Conservation (phyloP, 371 early-diverging fungal genomes). For the Actinomucor elegans region DNA sequence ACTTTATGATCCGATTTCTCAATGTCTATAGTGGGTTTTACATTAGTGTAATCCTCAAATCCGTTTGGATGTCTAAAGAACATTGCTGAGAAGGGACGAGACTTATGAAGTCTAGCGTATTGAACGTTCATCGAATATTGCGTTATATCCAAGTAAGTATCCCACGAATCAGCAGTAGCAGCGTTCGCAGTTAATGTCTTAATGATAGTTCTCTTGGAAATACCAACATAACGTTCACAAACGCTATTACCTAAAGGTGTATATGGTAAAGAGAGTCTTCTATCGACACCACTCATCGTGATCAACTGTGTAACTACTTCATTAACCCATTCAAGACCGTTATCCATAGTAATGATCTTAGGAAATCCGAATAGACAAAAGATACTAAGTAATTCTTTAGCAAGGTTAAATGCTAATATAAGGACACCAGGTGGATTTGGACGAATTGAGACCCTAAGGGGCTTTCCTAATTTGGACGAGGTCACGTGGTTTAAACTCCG, state of each 20-base stretch:
- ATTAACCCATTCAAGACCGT: background rate
- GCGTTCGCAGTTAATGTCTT: background rate
- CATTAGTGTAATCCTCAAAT: conserved; percentile 1
- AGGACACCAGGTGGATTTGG: no score
- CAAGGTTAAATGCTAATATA: no score
- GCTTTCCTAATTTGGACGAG: no score
- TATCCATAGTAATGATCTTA: background rate
- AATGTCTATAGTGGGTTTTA: background rate
- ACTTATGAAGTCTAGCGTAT: conserved; percentile 4
- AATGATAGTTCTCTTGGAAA: background rate
- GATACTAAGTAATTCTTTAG: background rate
- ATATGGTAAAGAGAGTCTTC: background rate
- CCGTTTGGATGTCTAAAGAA: conserved; percentile 10
- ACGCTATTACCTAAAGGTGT: background rate
- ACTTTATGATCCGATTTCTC: background rate
- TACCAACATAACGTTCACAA: background rate
- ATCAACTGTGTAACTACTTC: background rate
- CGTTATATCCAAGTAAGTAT: background rate
- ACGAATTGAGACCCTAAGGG: no score
- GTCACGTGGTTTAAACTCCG: no score
- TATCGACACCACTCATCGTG: conserved; percentile 1
- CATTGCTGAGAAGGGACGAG: conserved; percentile 4
- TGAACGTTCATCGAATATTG: conserved; percentile 4
- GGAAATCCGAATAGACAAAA: conserved; percentile 11
- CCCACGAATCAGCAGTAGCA: conserved; percentile 5